Evolutionary conservation across 257 asterid species (phyloP).

Genomic region (Primulina tabacum): DNA sequence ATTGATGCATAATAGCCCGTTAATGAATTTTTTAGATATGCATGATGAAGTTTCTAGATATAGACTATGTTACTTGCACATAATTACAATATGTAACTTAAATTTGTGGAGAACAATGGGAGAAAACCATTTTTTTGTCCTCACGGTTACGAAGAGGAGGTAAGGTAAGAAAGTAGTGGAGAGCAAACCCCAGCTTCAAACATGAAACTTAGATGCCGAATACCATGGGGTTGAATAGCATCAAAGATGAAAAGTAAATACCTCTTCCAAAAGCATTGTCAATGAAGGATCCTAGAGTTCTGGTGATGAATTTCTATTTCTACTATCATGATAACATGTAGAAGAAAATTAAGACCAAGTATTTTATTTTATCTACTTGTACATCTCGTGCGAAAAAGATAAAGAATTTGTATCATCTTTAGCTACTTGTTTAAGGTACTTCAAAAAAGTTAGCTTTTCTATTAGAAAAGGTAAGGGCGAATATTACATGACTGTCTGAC

Average conservation of each 20-base stretch:
- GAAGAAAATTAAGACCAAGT: not conserved
- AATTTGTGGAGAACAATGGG: not conserved
- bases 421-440: not conserved
- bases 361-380: not conserved
- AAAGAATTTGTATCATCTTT: not conserved
- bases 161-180: not conserved
- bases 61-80: not conserved
- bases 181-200: not conserved
- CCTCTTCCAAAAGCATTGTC: not conserved
- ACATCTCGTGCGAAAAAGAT: not conserved
- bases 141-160: not conserved
- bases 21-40: not conserved
- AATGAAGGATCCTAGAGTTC: not conserved
- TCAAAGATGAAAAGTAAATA: not conserved
- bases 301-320: not conserved
- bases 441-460: not conserved
- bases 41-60: not conserved
- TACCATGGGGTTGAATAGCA: not conserved
- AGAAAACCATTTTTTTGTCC: not conserved
- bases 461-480: not conserved
- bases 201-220: not conserved
- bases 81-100: not conserved
- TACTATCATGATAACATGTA: not conserved
- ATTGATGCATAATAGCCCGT: not conserved
- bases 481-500: conserved; percentile 15